A percentile compares a stretch with the other conserved stretches of the same genome.
phyloP scores from a whole-genome alignment of 345 rosid species.

The Psidium friedrichsthalianum region DNA sequence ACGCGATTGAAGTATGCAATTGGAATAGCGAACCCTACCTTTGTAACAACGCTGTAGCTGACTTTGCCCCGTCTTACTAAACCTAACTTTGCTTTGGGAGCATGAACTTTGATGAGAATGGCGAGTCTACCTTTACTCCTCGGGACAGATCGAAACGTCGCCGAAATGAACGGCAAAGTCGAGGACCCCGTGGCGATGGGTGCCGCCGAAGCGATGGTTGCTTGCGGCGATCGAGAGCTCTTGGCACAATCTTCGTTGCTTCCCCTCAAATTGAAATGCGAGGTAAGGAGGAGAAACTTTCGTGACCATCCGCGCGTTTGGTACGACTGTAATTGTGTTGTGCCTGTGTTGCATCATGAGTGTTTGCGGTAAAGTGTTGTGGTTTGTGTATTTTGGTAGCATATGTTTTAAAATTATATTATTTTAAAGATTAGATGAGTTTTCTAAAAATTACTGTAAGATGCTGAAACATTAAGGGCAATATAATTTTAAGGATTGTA shows the following conservation, averaged over 20 bases:
- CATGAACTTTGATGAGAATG: too few relatives aligned
- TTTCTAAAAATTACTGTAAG: not conserved
- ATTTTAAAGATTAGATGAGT: not conserved
- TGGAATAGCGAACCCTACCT: too few relatives aligned
- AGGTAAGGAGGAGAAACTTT: not conserved
- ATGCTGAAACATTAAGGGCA: not conserved
- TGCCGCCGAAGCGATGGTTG: not conserved
- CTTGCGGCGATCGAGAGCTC: not conserved
- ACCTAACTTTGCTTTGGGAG: too few relatives aligned
- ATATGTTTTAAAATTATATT: not conserved
- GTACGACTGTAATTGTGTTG: not conserved
- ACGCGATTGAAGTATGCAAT: too few relatives aligned
- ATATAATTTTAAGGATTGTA: not conserved
- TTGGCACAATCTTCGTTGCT: not conserved
- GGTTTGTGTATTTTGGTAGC: not conserved
- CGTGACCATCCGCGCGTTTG: not conserved
- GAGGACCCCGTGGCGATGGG: fast-evolving
- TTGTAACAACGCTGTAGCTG: too few relatives aligned
- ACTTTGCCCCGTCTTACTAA: too few relatives aligned
- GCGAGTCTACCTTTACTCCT: too few relatives aligned
- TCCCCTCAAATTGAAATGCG: not conserved
- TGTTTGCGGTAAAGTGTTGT: not conserved
- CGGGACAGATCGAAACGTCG: too few relatives aligned
- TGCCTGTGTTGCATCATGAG: not conserved
- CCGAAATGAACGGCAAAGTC: not conserved